Evolutionary conservation across 2,329 filamentous ascomycete genomes (phyloP).

Genomic region (Ophiostoma sp.): DNA sequence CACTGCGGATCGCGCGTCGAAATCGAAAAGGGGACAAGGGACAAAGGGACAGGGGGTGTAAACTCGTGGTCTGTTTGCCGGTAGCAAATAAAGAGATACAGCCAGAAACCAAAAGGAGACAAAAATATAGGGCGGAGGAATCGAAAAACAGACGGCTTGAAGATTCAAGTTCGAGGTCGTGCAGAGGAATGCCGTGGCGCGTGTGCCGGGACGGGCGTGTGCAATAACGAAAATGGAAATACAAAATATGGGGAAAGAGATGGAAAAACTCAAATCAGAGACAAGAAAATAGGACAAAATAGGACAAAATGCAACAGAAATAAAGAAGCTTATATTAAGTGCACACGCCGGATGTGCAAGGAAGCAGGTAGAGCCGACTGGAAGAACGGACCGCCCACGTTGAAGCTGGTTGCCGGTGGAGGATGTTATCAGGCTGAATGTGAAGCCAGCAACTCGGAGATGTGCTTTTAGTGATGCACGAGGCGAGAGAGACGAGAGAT

Average conservation of each 20-base stretch:
- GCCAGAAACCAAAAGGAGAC: neutral
- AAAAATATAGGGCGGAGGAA: neutral
- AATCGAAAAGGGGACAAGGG: neutral
- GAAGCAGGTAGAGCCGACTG: slow-evolving; percentile 6
- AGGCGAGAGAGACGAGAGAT: neutral
- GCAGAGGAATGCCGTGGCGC: slow-evolving; percentile 14
- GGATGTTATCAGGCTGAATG: slow-evolving; percentile 20
- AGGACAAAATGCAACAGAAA: neutral
- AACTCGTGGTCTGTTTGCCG: slow-evolving; percentile 5
- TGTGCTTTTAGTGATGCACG: neutral
- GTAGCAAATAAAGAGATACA: neutral
- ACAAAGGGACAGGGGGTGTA: neutral
- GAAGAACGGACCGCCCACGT: slow-evolving; percentile 3
- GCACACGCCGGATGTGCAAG: slow-evolving; percentile 4
- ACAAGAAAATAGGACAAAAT: neutral
- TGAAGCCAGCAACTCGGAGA: slow-evolving; percentile 2
- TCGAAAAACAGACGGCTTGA: neutral
- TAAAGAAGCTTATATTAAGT: slow-evolving; percentile 13
- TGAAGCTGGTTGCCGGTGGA: neutral
- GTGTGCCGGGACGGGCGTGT: neutral
- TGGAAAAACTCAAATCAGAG: neutral
- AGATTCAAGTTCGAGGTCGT: neutral
- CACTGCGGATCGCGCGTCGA: slow-evolving; percentile 12
- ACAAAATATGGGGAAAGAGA: neutral
- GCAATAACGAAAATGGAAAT: neutral